Base-by-base conservation (phyloP, 768 basidiomycete genomes). In the Stropharia rugosoannulata region DNA sequence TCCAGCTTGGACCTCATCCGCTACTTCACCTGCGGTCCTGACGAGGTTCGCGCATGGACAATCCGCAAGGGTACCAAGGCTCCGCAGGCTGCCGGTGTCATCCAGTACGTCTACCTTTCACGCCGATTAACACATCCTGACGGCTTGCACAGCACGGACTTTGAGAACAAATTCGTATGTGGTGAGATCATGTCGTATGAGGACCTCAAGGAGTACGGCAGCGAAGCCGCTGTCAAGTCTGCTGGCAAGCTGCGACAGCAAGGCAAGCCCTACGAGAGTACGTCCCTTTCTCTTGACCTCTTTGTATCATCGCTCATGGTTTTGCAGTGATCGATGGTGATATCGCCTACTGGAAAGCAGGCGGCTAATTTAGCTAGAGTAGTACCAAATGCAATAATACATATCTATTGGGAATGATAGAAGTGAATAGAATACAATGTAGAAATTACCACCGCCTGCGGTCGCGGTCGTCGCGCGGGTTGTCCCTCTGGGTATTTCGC, bases 41-140 rank as follows among this genome's bases (percentile, higher is more conserved):
- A 90, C 62, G 96, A 98, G 75, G 95, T 98, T 8, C 89, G 97
- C 51, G 96, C 96, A 7, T 99, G 97, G 97, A 98, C 95, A 1
- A 93, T 99, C 67, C 81, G 95, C 56, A 86, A 84, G 56, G 95
- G 93, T 18, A 95, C 89, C 25, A 97, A 95, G 69, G 96, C 97
- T 1, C 97, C 96, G 2, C 90, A 94, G 68, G 97, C 97, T 7
- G 97, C 97, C 38, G 97, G 97, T 71, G 94, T 98, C 61, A 98
- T 98, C 67, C 96, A 98, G 89, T 93, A 67, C 49, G 89, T 78
- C 11, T 27, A 35, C 16, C 7, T 16, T 29, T 32, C 32, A 0
- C 42, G 19, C 18, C 22, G n/a, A 35, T 6, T 39, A 49, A 10
- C 15, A 38, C 45, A 19, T 51, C 40, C 39, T 42, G 47, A 19